Percentiles rank a stretch among this genome's conserved stretches.
Evolutionary conservation across 495 filamentous ascomycete species (phyloP).

Genomic region (Copromyces sp.): DNA sequence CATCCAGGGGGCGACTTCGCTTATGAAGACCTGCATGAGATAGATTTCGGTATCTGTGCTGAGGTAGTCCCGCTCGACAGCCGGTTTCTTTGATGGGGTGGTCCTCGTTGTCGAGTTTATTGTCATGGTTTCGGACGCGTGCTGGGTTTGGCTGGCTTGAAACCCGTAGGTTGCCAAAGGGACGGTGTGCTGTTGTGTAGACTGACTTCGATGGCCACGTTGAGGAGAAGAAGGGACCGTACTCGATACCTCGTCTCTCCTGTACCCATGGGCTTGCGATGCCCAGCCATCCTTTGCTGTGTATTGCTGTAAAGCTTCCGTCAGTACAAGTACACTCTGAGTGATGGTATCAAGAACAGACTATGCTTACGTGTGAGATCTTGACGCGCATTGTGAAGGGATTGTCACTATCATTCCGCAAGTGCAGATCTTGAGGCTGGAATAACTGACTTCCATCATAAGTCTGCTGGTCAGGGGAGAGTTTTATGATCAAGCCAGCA

Average conservation of each 20-base stretch:
- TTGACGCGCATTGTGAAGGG: background rate
- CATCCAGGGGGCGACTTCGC: conserved; percentile 91
- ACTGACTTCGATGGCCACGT: background rate
- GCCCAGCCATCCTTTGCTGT: background rate
- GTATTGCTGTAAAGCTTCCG: background rate
- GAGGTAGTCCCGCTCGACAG: conserved; percentile 44
- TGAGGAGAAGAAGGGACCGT: conserved; percentile 12
- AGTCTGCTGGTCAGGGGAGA: background rate
- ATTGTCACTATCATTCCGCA: background rate
- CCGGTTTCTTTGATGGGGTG: background rate
- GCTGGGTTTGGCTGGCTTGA: background rate
- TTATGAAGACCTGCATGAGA: conserved; percentile 84
- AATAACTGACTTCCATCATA: background rate
- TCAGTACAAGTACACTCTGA: background rate
- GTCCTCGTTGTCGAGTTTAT: background rate
- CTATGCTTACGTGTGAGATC: background rate
- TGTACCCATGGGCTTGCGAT: conserved; percentile 12
- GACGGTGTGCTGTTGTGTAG: background rate
- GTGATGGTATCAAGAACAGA: background rate
- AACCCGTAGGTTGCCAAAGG: background rate
- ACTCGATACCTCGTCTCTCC: conserved; percentile 22
- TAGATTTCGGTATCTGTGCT: conserved; percentile 64
- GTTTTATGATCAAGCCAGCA: background rate
- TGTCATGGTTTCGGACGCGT: background rate
- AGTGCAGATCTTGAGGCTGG: background rate